Conservation (phyloP, 2,329 filamentous ascomycete genomes). For the Pseudocercospora macadamiae region DNA sequence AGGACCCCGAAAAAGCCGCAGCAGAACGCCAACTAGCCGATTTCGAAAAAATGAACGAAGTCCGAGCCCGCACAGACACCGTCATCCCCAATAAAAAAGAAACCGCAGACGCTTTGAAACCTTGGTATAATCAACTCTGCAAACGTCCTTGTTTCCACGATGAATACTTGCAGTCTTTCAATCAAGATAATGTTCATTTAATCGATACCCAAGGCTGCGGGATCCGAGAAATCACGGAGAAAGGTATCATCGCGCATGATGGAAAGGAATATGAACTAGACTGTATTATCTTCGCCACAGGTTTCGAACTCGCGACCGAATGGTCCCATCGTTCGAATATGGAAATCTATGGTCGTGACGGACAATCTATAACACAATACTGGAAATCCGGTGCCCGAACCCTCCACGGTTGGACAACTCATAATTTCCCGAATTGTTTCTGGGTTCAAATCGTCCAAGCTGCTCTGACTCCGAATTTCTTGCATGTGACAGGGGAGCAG, state of each 20-base stretch:
- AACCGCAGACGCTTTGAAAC: slow-evolving; percentile 57
- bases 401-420: slow-evolving; percentile 55
- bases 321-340: slow-evolving; percentile 33
- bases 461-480: slow-evolving; percentile 45
- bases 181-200: slow-evolving; percentile 59
- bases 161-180: slow-evolving; percentile 60
- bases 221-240: slow-evolving; percentile 50
- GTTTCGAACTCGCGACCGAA: slow-evolving; percentile 43
- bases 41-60: slow-evolving; percentile 40
- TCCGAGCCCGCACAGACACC: slow-evolving; percentile 52
- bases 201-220: slow-evolving; percentile 62
- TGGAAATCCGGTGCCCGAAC: slow-evolving; percentile 50
- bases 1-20: slow-evolving; percentile 23
- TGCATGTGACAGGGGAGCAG: slow-evolving; percentile 42
- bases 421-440: slow-evolving; percentile 60
- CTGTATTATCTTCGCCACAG: slow-evolving; percentile 51
- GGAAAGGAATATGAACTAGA: slow-evolving; percentile 54
- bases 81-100: slow-evolving; percentile 53
- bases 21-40: slow-evolving; percentile 27
- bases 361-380: slow-evolving; percentile 50
- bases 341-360: slow-evolving; percentile 46
- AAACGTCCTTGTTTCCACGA: slow-evolving; percentile 67
- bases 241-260: slow-evolving; percentile 53
- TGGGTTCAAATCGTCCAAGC: slow-evolving; percentile 49
- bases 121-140: slow-evolving; percentile 65